These are phyloP conservation scores for Geotrichum restrictum DNA, from an alignment of 1,139 yeast genomes.

Conservation along the genomic window DNA sequence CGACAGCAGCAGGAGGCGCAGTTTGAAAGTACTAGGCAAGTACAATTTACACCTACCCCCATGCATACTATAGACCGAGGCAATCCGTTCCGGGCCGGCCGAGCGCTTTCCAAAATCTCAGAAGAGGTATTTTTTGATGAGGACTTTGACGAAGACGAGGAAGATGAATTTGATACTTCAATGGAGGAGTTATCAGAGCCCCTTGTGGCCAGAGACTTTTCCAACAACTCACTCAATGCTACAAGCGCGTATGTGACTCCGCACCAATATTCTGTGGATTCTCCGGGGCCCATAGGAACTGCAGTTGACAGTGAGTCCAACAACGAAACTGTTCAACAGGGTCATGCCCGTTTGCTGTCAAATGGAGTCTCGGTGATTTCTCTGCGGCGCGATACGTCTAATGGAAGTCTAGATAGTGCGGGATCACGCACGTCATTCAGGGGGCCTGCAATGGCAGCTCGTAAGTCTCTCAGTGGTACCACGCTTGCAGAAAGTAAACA, in stretches of 20 bases:
- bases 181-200: background rate
- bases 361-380: background rate
- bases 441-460: background rate
- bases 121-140: conserved; percentile 18
- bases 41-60: background rate
- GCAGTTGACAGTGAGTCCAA: background rate
- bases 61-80: background rate
- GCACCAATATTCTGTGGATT: too few species aligned
- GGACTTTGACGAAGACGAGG: background rate
- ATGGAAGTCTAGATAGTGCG: background rate
- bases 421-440: background rate
- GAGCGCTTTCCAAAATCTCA: conserved; percentile 20
- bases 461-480: background rate
- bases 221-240: background rate
- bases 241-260: too few species aligned
- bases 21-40: background rate
- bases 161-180: background rate
- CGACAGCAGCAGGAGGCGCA: background rate
- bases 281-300: conserved; percentile 3
- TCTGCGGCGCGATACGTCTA: conserved; percentile 1
- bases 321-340: background rate
- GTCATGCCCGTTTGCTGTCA: background rate
- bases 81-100: conserved; percentile 6
- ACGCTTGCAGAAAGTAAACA: background rate
- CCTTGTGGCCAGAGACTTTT: background rate